phyloP scores from a whole-genome alignment of 2,329 filamentous ascomycete genomes.

The Blastomyces parvus region DNA sequence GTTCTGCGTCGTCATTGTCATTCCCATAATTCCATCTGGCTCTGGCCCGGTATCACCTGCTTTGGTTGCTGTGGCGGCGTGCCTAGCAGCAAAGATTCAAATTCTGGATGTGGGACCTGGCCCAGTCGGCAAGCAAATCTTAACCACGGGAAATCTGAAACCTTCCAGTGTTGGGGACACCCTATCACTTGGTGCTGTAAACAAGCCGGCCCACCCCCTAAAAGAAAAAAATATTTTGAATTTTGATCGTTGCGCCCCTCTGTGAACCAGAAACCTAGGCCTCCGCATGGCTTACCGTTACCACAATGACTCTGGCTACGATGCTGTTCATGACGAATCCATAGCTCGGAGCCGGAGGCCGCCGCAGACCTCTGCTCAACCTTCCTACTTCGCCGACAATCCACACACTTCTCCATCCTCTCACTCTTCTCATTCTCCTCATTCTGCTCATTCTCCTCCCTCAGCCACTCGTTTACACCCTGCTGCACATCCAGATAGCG shows the following conservation, averaged over 20 bases:
- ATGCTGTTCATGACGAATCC: not conserved
- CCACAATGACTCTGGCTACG: not conserved
- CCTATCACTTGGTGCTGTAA: not conserved
- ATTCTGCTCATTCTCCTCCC: not conserved
- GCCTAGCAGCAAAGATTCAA: not conserved
- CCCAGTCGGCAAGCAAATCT: not conserved
- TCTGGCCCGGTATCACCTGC: not conserved
- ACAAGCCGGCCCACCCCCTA: no score
- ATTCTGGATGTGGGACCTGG: not conserved
- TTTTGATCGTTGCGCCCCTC: not conserved
- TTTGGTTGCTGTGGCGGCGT: not conserved
- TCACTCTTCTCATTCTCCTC: not conserved
- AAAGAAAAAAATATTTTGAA: not conserved
- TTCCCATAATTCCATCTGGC: not conserved
- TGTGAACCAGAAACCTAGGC: no score
- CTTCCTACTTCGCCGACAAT: not conserved
- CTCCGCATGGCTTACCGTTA: slow-evolving; percentile 2
- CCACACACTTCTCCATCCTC: slow-evolving; percentile 1
- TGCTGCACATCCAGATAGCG: slow-evolving; percentile 17
- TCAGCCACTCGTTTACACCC: slow-evolving; percentile 15
- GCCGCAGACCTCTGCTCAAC: not conserved
- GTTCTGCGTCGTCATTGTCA: not conserved
- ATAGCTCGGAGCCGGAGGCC: not conserved
- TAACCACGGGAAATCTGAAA: slow-evolving; percentile 1
- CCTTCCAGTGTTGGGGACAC: not conserved